These are phyloP conservation scores for Apiotrichum brassicae DNA, from an alignment of 1,284 basidiomycete genomes.

Conservation along the genomic window DNA sequence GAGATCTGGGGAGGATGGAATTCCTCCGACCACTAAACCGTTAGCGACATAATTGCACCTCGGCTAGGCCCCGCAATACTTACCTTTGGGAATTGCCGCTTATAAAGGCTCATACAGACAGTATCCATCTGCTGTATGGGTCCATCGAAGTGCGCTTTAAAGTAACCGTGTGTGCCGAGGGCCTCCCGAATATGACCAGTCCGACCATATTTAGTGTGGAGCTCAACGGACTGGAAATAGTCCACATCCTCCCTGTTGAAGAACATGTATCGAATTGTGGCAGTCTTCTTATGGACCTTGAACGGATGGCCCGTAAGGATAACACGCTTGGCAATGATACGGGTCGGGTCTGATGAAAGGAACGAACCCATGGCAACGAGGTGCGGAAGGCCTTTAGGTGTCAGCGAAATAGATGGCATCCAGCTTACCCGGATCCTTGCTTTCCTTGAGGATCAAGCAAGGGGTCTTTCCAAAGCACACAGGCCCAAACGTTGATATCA, in stretches of 20 bases:
- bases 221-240: constrained; percentile 88
- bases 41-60: neutral
- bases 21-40: constrained; percentile 21
- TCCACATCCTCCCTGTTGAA: constrained; percentile 88
- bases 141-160: constrained; percentile 95
- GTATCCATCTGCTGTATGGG: constrained; percentile 95
- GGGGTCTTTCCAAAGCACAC: constrained; percentile 81
- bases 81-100: constrained; percentile 73
- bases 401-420: neutral
- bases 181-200: constrained; percentile 88
- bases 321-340: constrained; percentile 87
- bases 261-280: constrained; percentile 98
- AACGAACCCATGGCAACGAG: constrained; percentile 89
- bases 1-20: neutral
- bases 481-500: constrained; percentile 83
- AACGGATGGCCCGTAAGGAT: constrained; percentile 92
- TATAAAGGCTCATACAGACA: constrained; percentile 83
- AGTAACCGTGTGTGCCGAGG: constrained; percentile 96
- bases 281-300: constrained; percentile 96
- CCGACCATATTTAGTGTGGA: constrained; percentile 87
- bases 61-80: neutral
- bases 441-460: constrained; percentile 49
- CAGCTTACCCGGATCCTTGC: neutral
- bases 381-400: constrained; percentile 55
- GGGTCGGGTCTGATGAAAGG: constrained; percentile 80